Evolutionary conservation across 75 land plant genomes (phyloP), one percentile per base, ranked within the genome.

Genomic region (Pinus tabuliformis): DNA sequence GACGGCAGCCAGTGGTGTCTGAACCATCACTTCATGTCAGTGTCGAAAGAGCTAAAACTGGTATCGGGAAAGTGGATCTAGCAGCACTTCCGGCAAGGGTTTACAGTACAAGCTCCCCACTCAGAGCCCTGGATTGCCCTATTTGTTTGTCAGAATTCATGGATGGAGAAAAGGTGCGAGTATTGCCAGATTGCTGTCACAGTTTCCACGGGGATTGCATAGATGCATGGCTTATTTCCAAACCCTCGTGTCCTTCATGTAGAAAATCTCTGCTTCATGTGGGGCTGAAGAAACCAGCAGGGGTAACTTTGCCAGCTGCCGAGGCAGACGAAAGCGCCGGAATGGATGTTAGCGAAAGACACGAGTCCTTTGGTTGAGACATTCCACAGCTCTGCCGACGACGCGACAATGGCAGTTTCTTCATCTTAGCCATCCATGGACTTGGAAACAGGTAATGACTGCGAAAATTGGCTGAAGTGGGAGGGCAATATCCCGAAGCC

Each of bases 151-250:
- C 78, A 20, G 84, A 80, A 21, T 89, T 92, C 78, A 62, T 74
- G 74, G 70, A 79, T 56, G 70, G 84, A 59, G 94, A 88, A 72
- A 78, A 78, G 81, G 88, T 92, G 60, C 89, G 91, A 3, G 80
- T 92, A 1, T 83, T 92, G 3, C 94, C 91, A 17, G 71, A 88
- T 62, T 92, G 94, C 76, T 65, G 84, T 60, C 90, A 92, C 58
- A 91, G 90, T 37, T 92, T 92, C 84, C 94, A 92, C 76, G 33
- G 82, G 24, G 70, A 58, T 7, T 92, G 94, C 85, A 78, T 92
- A 49, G 94, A 89, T 83, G 56, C 89, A 4, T 92, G 94, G 94
- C 82, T 92, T 20, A 5, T 61, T 3, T 77, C 88, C 70, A 88
- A 85, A 58, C 86, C 80, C 56, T 84, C 85, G 4, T 91, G 91